Conservation (phyloP, 2,329 filamentous ascomycete genomes). For the Clarireedia paspali region DNA sequence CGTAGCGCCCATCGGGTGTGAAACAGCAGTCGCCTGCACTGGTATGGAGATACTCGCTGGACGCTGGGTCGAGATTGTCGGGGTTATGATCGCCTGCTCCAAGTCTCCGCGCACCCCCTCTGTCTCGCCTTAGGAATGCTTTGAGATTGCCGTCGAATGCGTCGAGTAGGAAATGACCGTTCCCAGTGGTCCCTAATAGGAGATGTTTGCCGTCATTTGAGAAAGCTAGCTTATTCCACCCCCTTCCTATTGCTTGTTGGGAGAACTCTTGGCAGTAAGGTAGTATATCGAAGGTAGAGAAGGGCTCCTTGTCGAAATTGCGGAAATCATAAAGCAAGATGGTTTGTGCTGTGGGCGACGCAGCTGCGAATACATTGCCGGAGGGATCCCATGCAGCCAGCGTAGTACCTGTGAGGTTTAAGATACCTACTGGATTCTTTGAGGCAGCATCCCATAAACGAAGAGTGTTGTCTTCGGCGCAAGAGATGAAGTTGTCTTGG, state of each 20-base stretch:
- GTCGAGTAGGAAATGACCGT: constrained; percentile 87
- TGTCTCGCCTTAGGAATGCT: constrained; percentile 59
- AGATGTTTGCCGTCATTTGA: constrained; percentile 90
- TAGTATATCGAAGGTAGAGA: constrained; percentile 72
- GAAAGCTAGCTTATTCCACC: constrained; percentile 91
- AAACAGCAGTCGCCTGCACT: constrained; percentile 78
- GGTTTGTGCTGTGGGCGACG: constrained; percentile 68
- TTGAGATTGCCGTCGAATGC: constrained; percentile 78
- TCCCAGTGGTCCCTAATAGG: constrained; percentile 74
- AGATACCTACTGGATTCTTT: constrained; percentile 69
- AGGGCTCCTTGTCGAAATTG: constrained; percentile 88
- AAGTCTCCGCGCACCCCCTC: constrained; percentile 44
- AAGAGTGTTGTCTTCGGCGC: constrained; percentile 83
- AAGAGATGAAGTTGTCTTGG: constrained; percentile 86
- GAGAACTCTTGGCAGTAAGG: constrained; percentile 45
- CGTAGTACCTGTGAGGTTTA: constrained; percentile 74
- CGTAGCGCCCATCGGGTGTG: constrained; percentile 79
- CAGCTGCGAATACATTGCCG: constrained; percentile 84
- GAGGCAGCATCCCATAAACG: constrained; percentile 76
- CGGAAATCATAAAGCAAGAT: constrained; percentile 88
- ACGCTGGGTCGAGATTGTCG: constrained; percentile 21
- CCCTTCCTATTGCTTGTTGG: constrained; percentile 43
- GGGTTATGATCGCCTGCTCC: constrained; percentile 43
- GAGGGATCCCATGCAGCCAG: constrained; percentile 89
- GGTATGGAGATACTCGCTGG: constrained; percentile 35